Evolutionary conservation across 2,329 filamentous ascomycete genomes (phyloP), one percentile per base, ranked within the genome.

Genomic region (Diaporthe amygdali): DNA sequence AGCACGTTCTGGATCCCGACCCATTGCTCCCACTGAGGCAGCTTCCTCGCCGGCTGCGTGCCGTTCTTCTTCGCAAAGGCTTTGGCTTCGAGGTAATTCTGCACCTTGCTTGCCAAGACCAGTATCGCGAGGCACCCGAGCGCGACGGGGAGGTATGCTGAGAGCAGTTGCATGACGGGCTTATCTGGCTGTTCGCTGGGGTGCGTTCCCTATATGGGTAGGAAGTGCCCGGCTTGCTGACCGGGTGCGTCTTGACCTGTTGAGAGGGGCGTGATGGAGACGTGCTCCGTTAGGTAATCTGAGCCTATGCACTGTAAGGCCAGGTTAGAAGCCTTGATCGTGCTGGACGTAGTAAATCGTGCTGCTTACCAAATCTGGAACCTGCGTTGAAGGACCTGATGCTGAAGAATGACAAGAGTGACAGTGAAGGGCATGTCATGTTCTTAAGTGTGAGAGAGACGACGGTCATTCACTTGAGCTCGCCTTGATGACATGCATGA

Each of bases 1-100:
- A 59, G 54, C 37, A 59, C 54, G 54, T 59, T 59, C 54, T 59
- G 54, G 37, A 59, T 59, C 54, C 54, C 54, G 54, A 59, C 37
- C 54, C 54, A 59, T 59, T 59, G 54, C 54, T 59, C 54, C 54
- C 61, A 66, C 61, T 49, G 61, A 25, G 61, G 41, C 41, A 66
- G n/a, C 41, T 66, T 34, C 44, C 46, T 51, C 46, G 41, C 44
- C 22, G 61, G 30, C 44, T 66, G 30, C 44, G 61, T 66, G 61
- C 61, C 61, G 61, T 47, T 47, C 44, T 66, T 47, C 3, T 37
- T 44, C 44, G 61, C 54, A 27, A 59, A 66, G 27, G 61, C 61
- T 14, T 51, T 44, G 27, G 32, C 32, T 30, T 66, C 44, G n/a
- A 47, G 61, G 15, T 66, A 49, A 17, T 49, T 66, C 32, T 51